phyloP scores from a whole-genome alignment of 1,284 basidiomycete species.

The Peniophora sp. region DNA sequence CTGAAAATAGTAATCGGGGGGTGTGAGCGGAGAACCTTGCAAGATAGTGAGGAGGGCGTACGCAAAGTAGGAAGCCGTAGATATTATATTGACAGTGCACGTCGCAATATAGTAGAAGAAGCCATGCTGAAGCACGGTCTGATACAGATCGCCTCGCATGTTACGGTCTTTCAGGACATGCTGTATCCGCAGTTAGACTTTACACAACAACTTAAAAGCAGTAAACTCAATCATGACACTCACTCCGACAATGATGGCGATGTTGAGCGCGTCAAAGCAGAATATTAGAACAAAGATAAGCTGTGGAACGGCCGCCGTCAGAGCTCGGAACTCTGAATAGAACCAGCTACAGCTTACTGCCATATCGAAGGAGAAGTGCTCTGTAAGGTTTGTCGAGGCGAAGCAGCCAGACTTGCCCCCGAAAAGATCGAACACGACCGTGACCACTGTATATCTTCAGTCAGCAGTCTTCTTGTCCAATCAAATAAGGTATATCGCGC shows the following conservation, averaged over 20 bases:
- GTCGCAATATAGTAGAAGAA: conserved; percentile 11
- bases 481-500: neutral
- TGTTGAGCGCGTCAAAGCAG: conserved; percentile 10
- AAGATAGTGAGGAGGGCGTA: neutral
- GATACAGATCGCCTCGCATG: conserved; percentile 8
- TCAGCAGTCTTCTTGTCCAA: neutral
- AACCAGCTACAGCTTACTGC: neutral
- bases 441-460: conserved; percentile 3
- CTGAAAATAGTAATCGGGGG: conserved; percentile 1
- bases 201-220: neutral
- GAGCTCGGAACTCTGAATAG: neutral
- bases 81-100: conserved; percentile 9
- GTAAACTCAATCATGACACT: neutral
- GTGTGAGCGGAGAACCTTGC: neutral
- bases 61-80: conserved; percentile 10
- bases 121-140: conserved; percentile 11
- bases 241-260: conserved; percentile 8
- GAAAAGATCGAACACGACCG: conserved; percentile 4
- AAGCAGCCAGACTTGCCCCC: conserved; percentile 8
- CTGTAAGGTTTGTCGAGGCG: conserved; percentile 4
- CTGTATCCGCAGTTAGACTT: conserved; percentile 1
- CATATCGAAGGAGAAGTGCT: neutral
- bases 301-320: neutral
- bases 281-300: conserved; percentile 1
- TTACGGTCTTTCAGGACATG: conserved; percentile 8